phyloP scores from a whole-genome alignment of 2,329 filamentous ascomycete species.

The Conoideocrella luteorostrata region DNA sequence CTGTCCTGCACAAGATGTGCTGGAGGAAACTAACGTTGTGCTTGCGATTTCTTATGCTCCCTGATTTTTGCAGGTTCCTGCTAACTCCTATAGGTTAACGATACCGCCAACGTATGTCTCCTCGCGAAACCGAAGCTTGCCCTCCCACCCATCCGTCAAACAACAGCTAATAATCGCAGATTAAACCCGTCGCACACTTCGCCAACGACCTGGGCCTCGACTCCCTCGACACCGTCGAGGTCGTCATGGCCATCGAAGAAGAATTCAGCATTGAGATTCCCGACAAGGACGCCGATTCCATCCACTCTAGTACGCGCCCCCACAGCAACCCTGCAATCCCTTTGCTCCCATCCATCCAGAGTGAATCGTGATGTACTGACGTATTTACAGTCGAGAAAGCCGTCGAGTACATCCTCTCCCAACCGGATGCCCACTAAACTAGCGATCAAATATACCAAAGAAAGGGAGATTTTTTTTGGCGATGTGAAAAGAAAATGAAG shows the following conservation, averaged over 20 bases:
- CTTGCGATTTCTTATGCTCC: too few relatives aligned
- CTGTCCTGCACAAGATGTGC: too few relatives aligned
- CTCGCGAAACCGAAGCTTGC: neutral
- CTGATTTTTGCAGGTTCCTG: too few relatives aligned
- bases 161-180: constrained; percentile 43
- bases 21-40: too few relatives aligned
- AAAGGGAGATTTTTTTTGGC: neutral
- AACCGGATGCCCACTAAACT: constrained; percentile 75
- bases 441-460: neutral
- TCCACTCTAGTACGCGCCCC: constrained; percentile 75
- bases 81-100: constrained; percentile 54
- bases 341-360: neutral
- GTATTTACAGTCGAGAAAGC: constrained; percentile 74
- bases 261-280: constrained; percentile 90
- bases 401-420: constrained; percentile 85
- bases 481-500: neutral
- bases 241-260: constrained; percentile 99
- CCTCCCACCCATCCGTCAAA: neutral
- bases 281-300: constrained; percentile 90
- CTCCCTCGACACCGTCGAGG: constrained; percentile 96
- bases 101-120: constrained; percentile 52
- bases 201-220: constrained; percentile 95
- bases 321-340: too few relatives aligned
- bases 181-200: constrained; percentile 81
- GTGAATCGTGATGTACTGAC: constrained; percentile 11